These are phyloP conservation scores for Phaeodactylum tricornutum DNA, from an alignment of 108 stramenopile species.

Conservation along the genomic window DNA sequence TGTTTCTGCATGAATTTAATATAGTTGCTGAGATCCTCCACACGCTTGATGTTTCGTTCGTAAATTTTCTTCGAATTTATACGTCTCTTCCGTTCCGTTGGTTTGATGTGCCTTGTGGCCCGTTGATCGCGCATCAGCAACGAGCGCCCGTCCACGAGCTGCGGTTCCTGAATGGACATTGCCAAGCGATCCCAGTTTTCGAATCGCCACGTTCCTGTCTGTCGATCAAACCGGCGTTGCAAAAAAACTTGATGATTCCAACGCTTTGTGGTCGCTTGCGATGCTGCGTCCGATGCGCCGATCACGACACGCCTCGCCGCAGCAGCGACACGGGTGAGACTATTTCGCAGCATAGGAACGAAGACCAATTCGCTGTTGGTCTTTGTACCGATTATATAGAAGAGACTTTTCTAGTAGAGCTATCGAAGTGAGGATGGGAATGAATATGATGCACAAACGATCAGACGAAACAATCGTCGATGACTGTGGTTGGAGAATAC, in stretches of 20 bases:
- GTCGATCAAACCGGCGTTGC: background rate
- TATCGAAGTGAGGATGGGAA: no score
- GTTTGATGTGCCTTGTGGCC: conserved; percentile 2
- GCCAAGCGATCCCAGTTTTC: conserved; percentile 2
- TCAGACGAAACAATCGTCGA: no score
- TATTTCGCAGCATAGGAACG: no score
- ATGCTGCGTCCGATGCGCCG: no score
- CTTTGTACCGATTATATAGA: no score
- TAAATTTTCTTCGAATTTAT: background rate
- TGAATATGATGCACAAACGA: no score
- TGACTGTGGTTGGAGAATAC: no score
- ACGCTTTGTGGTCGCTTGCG: no score
- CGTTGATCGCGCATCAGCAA: background rate
- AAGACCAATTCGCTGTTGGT: no score
- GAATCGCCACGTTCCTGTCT: background rate
- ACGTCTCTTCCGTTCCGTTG: conserved; percentile 1
- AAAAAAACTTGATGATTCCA: conserved; percentile 3
- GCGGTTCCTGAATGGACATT: background rate
- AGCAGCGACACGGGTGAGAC: no score
- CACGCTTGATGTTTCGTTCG: background rate
- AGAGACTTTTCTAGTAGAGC: no score
- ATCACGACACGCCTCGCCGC: no score
- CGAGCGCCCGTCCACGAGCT: background rate
- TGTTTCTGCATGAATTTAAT: conserved; percentile 3
- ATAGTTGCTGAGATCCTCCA: conserved; percentile 5